These are phyloP conservation scores for Verticillium dahliae DNA, from an alignment of 2,329 filamentous ascomycete genomes.

Conservation along the genomic window DNA sequence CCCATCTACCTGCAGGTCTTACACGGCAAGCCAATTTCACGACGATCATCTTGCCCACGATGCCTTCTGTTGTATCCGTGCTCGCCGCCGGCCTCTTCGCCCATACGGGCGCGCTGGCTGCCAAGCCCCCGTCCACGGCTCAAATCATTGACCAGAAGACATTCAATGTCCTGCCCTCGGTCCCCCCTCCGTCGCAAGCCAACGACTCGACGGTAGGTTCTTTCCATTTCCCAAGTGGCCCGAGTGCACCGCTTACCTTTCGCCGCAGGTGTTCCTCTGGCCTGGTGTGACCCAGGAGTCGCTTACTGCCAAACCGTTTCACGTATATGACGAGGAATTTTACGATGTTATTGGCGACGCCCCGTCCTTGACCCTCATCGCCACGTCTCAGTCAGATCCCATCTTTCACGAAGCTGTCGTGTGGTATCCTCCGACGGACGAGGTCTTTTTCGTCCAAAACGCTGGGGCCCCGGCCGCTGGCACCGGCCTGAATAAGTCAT, in stretches of 20 bases:
- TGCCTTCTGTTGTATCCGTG: background rate
- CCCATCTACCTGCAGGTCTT: background rate
- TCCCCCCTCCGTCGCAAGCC: conserved; percentile 26
- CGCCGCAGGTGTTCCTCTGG: conserved; percentile 31
- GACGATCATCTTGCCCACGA: background rate
- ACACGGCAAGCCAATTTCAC: background rate
- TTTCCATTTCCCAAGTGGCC: background rate
- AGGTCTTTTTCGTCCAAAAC: conserved; percentile 49
- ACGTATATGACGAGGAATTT: conserved; percentile 45
- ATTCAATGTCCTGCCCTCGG: conserved; percentile 33
- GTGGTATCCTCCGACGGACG: conserved; percentile 41
- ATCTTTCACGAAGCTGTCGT: conserved; percentile 51
- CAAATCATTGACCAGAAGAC: conserved; percentile 35
- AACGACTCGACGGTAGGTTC: conserved; percentile 28
- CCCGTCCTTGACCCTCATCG: conserved; percentile 43
- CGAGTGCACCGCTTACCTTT: background rate
- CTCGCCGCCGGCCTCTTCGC: conserved; percentile 4
- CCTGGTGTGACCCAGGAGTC: conserved; percentile 31
- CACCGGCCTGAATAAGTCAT: conserved; percentile 43
- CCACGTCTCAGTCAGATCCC: conserved; percentile 33
- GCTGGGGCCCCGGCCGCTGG: conserved; percentile 39
- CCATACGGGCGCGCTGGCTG: conserved; percentile 15
- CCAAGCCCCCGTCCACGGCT: conserved; percentile 15
- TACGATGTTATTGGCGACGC: conserved; percentile 39
- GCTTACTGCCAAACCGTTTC: conserved; percentile 30